phyloP scores from a whole-genome alignment of 371 early-diverging fungal genomes.

The Syncephalis plumigaleata region DNA sequence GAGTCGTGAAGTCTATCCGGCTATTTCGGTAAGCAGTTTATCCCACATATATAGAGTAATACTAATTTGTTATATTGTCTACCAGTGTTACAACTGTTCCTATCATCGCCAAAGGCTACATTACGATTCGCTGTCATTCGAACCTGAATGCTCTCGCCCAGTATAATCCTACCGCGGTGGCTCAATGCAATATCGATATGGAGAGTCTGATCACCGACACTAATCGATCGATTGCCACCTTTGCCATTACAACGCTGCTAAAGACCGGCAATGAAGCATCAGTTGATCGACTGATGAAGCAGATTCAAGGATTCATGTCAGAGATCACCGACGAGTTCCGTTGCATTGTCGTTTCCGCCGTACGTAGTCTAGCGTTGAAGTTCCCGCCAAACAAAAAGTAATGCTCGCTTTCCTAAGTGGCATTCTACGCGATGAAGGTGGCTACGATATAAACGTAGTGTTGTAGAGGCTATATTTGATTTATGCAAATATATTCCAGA shows the following conservation, averaged over 20 bases:
- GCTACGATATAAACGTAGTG: slow-evolving; percentile 91
- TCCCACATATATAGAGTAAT: too few species aligned
- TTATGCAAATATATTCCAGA: slow-evolving; percentile 85
- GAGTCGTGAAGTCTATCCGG: slow-evolving; percentile 74
- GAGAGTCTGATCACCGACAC: slow-evolving; percentile 90
- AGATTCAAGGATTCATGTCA: slow-evolving; percentile 88
- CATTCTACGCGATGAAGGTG: slow-evolving; percentile 93
- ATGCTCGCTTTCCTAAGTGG: slow-evolving; percentile 87
- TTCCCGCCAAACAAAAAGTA: slow-evolving; percentile 90
- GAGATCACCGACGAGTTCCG: slow-evolving; percentile 98
- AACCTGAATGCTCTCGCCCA: slow-evolving; percentile 83
- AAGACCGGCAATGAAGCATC: slow-evolving; percentile 97
- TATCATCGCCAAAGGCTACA: slow-evolving; percentile 81
- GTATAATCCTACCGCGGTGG: slow-evolving; percentile 74
- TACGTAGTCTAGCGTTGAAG: slow-evolving; percentile 85
- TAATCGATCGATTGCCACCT: slow-evolving; percentile 94
- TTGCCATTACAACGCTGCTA: slow-evolving; percentile 94
- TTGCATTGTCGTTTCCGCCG: slow-evolving; percentile 93
- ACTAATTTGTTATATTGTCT: background rate
- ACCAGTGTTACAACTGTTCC: slow-evolving; percentile 72
- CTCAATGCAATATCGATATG: slow-evolving; percentile 92
- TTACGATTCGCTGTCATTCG: slow-evolving; percentile 94
- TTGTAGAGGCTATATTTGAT: slow-evolving; percentile 94
- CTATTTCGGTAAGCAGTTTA: slow-evolving; percentile 49
- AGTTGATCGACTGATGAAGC: slow-evolving; percentile 96